Evolutionary conservation across 169 alveolate genomes (phyloP), one percentile per base, ranked within the genome.

Genomic region (Plasmodium fragile): DNA sequence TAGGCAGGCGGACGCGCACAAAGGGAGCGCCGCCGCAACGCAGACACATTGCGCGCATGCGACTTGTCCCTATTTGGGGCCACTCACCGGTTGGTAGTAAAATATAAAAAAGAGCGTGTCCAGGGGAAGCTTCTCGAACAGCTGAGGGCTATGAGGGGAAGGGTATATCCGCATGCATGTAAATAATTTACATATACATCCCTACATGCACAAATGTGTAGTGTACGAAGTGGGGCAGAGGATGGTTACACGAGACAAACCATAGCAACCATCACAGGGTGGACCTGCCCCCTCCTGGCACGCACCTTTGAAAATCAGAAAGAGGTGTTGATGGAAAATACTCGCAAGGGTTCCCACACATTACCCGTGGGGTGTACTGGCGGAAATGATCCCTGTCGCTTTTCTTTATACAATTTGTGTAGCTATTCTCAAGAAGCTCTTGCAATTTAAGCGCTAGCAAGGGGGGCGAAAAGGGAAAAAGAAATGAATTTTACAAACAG

Each of bases 101-200:
- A 95, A 95, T 34, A 93, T 92, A 78, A 95, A 95, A 90, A 95
- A 95, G 30, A 95, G 85, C 45, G 97, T 95, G 65, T 93, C 97
- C 81, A 92, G 85, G 18, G 82, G 80, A n/a, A 95, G 82, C 16
- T 91, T 95, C 28, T 83, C 92, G 89, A 78, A 95, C 22, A 82
- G 43, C 59, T 84, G 43, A 13, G 93, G 93, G 84, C 93, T 84
- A 22, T 5, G 11, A 2, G 34, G 75, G 75, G 75, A 65, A 65
- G n/a, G 30, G 41, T 10, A 65, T 13, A 65, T 28, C 30, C 41
- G 36, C 36, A 36, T 8, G 43, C 53, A 69, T 1, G 25, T 2
- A 16, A 78, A 41, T 3, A 11, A 45, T 53, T 3, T 81, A 55
- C 11, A 32, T 52, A 11, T 30, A 59, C 32, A 34, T 34, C 49